phyloP scores from a whole-genome alignment of 805 yeast genomes.

The Myxozyma monticola region DNA sequence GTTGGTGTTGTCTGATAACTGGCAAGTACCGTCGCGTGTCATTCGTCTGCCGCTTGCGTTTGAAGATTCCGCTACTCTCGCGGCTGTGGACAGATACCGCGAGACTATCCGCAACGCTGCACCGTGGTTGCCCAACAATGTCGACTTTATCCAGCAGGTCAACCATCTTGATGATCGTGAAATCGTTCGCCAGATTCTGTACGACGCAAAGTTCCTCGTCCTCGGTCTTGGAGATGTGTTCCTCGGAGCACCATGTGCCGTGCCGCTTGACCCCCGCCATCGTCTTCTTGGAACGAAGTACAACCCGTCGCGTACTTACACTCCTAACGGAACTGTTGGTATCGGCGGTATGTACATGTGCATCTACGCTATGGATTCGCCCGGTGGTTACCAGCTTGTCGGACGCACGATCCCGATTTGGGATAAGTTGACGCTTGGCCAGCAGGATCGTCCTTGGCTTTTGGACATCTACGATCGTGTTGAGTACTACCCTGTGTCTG shows the following conservation, averaged over 20 bases:
- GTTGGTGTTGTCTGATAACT: constrained; percentile 68
- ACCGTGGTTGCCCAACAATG: constrained; percentile 98
- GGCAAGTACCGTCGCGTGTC: constrained; percentile 83
- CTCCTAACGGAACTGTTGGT: constrained; percentile 97
- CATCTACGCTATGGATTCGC: constrained; percentile 95
- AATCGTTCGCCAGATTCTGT: constrained; percentile 78
- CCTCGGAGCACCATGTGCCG: constrained; percentile 98
- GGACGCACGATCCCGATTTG: constrained; percentile 97
- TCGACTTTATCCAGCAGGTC: constrained; percentile 88
- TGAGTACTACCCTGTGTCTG: constrained; percentile 89
- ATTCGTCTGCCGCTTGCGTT: constrained; percentile 93
- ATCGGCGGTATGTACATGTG: constrained; percentile 99
- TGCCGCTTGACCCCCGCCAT: constrained; percentile 95
- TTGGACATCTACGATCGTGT: constrained; percentile 90
- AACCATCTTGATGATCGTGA: constrained; percentile 71
- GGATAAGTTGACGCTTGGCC: constrained; percentile 85
- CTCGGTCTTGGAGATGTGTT: constrained; percentile 96
- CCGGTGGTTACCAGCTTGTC: constrained; percentile 96
- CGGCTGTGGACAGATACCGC: constrained; percentile 84
- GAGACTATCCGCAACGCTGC: constrained; percentile 93
- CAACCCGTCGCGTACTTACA: constrained; percentile 93
- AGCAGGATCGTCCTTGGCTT: constrained; percentile 82
- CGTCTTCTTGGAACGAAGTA: constrained; percentile 89
- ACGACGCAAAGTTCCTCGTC: constrained; percentile 86
- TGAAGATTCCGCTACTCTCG: constrained; percentile 86